Evolutionary conservation across 768 basidiomycete species (phyloP), one percentile per base, ranked within the genome.

Genomic region (Russula abietina): DNA sequence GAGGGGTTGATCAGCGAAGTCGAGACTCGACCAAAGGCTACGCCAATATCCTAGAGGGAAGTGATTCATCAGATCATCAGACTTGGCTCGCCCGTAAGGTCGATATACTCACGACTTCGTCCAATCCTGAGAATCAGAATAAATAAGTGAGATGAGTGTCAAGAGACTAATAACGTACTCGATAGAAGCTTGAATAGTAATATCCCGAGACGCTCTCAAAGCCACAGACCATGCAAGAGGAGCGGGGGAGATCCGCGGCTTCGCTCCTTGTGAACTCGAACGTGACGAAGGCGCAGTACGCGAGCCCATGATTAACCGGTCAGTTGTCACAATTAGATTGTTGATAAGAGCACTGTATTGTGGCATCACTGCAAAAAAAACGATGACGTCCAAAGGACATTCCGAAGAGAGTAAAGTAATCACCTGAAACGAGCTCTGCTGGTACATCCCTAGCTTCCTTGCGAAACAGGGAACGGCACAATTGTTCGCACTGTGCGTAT

Each of bases 1-100:
- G 90, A 53, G 92, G 90, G 69, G 87, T 88, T 7, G 79, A 83
- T 28, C 57, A 22, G 57, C 57, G 19, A 59, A 59, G 11, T 39
- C 57, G 7, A n/a, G 26, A 51, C 49, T 59, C 6, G 38, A 58
- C 48, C 33, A 38, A 28, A 58, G 57, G 26, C 48, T 22, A 51
- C 49, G 38, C 57, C 49, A 59, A 28, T 59, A 59, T 41, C 38
- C 57, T 59, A 22, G 6, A 36, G 16, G 24, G 49, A 14, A 46
- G 11, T 39, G 2, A 7, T 6, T 24, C 17, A 28, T 56, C 28
- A 4, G 3, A 16, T 24, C 17, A 28, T 56, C 28, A 56, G n/a
- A 43, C 28, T 43, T n/a, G 41, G 19, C 28, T 45, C 10, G 19
- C 8, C 19, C 19, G 28, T 11, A 9, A 30, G 6, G 39, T 22